Evolutionary conservation across 2,329 filamentous ascomycete genomes (phyloP).

Genomic region (Ophiostoma australiae): DNA sequence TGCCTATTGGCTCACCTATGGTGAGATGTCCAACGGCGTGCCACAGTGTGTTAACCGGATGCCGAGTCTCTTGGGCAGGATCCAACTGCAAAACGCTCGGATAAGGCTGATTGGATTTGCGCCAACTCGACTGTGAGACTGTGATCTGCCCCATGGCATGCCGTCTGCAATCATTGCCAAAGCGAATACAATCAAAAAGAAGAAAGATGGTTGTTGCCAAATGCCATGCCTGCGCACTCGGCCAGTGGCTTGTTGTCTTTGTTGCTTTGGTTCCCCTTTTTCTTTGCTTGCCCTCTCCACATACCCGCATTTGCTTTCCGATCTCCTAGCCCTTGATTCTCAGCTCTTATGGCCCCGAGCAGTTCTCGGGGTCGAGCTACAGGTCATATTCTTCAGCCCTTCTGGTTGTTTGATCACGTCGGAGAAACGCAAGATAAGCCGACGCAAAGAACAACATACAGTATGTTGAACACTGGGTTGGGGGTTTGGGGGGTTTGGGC

Average conservation of each 20-base stretch:
- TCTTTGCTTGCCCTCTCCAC: not conserved
- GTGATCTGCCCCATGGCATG: not conserved
- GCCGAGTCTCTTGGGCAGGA: not conserved
- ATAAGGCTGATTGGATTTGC: conserved; percentile 6
- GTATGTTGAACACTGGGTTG: not conserved
- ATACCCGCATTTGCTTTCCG: not conserved
- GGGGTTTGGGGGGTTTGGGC: not conserved
- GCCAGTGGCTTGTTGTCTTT: not conserved
- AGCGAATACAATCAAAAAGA: not conserved
- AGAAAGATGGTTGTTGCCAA: not conserved
- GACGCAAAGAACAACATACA: not conserved
- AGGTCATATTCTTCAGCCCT: not conserved
- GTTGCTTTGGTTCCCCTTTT: not conserved
- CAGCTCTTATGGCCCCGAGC: not conserved
- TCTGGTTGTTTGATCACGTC: not conserved
- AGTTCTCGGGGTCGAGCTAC: not conserved
- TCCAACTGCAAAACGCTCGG: not conserved
- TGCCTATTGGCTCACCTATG: not conserved
- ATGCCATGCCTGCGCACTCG: not conserved
- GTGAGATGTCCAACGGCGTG: not conserved
- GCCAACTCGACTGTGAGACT: not conserved
- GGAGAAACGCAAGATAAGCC: not conserved
- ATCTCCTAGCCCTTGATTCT: not conserved
- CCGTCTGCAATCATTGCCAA: not conserved
- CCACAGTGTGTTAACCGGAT: not conserved